Evolutionary conservation across 768 basidiomycete species (phyloP), one percentile per base, ranked within the genome.

Genomic region (Tulasnella sp.): DNA sequence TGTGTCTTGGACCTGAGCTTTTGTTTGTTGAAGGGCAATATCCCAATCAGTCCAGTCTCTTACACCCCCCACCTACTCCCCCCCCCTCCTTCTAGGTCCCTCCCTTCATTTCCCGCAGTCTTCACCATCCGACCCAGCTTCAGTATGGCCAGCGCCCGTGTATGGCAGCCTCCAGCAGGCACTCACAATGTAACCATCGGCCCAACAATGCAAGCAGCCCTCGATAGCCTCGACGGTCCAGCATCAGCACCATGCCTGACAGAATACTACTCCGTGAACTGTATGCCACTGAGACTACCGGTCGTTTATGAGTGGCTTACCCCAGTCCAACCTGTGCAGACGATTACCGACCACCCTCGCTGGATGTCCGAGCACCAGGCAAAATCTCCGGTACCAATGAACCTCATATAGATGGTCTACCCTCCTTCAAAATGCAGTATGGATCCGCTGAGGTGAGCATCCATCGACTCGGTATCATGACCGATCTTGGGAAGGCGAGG

Each of bases 291-390:
- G 64, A 69, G 28, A 31, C 28, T 14, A 20, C 28, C 14, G 6
- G 28, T 34, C 34, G 7, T 69, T 18, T 16, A 37, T 41, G 28
- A 60, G 20, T 60, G 46, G 48, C 58, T 76, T 75, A 60, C 46
- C 46, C 72, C 28, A 11, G 54, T 41, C 44, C 44, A 40, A 28
- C 77, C 22, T 9, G 6, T 18, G 20, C 83, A 96, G 94, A 94
- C 83, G 91, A 92, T 82, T 94, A 94, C 86, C 93, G 91, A 84
- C 93, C 95, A 3, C 88, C 90, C 77, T 91, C 92, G 7, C 88
- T 95, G 69, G 93, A 95, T 83, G 82, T 88, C 34, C 87, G 89
- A 2, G 92, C 90, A 82, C 89, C 92, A 48, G 94, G 93, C 24
- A 89, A 88, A 41, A 89, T 95, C 46, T 69, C 34, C 31, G 90